phyloP scores from a whole-genome alignment of 1,139 yeast species.

The Lodderomyces parapsilosis region DNA sequence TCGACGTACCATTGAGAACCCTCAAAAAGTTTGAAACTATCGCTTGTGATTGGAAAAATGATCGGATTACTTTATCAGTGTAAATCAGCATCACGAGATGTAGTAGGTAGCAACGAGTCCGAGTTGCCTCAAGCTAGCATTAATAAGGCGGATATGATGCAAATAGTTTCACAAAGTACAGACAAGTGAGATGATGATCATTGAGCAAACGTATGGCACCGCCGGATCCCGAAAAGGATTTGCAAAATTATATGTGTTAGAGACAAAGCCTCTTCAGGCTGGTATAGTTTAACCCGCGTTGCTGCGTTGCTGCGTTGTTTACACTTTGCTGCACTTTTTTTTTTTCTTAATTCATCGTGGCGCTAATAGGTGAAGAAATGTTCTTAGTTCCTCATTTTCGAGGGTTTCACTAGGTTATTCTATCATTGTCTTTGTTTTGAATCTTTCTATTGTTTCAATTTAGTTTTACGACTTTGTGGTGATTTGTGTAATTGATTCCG shows the following conservation, averaged over 20 bases:
- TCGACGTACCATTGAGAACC: too few relatives aligned
- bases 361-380: too few relatives aligned
- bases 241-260: not conserved
- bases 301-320: not conserved
- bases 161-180: not conserved
- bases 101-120: too few relatives aligned
- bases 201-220: constrained; percentile 1
- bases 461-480: not conserved
- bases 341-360: not conserved
- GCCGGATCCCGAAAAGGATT: not conserved
- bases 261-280: not conserved
- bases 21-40: too few relatives aligned
- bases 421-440: not conserved
- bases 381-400: not conserved
- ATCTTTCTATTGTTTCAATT: not conserved
- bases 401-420: not conserved
- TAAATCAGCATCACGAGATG: too few relatives aligned
- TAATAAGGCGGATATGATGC: not conserved
- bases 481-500: not conserved
- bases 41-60: too few relatives aligned
- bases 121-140: too few relatives aligned
- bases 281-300: not conserved
- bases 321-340: not conserved
- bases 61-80: too few relatives aligned
- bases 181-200: not conserved